Conservation (phyloP, 2,329 filamentous ascomycete species). For the Fusarium oxysporum region DNA sequence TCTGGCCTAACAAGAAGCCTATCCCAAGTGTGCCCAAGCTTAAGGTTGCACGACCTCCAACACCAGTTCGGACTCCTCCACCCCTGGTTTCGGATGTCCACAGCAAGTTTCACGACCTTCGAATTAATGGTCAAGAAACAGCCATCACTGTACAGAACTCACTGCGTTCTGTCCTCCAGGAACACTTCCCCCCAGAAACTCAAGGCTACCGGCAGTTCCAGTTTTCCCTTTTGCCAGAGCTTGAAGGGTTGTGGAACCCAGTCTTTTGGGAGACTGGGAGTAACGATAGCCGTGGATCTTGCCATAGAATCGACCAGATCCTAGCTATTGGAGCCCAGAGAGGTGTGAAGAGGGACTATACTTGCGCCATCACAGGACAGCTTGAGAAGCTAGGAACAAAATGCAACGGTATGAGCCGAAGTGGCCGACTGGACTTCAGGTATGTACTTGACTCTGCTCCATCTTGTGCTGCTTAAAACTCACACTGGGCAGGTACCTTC, state of each 20-base stretch:
- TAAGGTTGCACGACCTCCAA: conserved; percentile 53
- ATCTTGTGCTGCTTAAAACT: background rate
- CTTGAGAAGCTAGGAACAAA: conserved; percentile 67
- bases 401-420: conserved; percentile 61
- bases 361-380: conserved; percentile 60
- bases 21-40: conserved; percentile 37
- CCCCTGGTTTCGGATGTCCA: conserved; percentile 48
- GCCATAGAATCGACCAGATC: conserved; percentile 65
- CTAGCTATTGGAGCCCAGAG: conserved; percentile 69
- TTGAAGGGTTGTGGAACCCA: conserved; percentile 64
- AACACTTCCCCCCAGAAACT: conserved; percentile 62
- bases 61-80: conserved; percentile 58
- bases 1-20: conserved; percentile 40
- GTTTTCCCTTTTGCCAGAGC: conserved; percentile 61
- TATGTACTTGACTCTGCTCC: conserved; percentile 47
- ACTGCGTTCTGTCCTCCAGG: conserved; percentile 63
- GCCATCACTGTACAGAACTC: conserved; percentile 68
- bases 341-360: conserved; percentile 63
- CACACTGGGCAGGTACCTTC: conserved; percentile 62
- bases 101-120: conserved; percentile 60
- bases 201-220: conserved; percentile 61
- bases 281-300: conserved; percentile 46
- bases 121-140: conserved; percentile 55
- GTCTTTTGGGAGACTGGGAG: conserved; percentile 57
- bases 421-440: conserved; percentile 69